Percentiles rank a stretch among this genome's conserved stretches.
Evolutionary conservation across 1,139 yeast species (phyloP).

Genomic region (Ashbya aceris): DNA sequence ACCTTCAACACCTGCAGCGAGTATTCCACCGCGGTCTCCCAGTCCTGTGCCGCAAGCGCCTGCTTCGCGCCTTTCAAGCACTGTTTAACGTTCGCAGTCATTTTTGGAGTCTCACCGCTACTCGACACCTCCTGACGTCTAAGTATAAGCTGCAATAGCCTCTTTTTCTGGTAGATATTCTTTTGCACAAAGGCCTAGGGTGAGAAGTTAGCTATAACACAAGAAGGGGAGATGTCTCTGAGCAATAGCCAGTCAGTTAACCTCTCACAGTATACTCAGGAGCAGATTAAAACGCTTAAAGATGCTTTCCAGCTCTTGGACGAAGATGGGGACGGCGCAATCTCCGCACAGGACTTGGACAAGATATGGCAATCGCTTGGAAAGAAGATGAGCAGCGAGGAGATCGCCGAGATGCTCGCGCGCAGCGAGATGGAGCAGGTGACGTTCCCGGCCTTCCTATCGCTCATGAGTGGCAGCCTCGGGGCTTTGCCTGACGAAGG

Average conservation of each 20-base stretch:
- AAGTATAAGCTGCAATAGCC: neutral
- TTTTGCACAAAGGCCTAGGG: neutral
- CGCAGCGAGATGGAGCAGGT: constrained; percentile 29
- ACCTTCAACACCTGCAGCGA: constrained; percentile 42
- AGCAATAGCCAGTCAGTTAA: constrained; percentile 22
- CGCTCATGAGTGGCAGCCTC: constrained; percentile 55
- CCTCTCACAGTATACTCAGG: constrained; percentile 27
- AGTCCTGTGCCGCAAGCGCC: constrained; percentile 49
- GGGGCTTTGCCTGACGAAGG: constrained; percentile 49
- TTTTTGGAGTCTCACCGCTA: neutral
- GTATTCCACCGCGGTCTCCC: constrained; percentile 46
- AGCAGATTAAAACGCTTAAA: constrained; percentile 36
- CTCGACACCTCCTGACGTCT: neutral
- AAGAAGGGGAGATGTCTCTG: constrained; percentile 8
- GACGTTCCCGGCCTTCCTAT: constrained; percentile 62
- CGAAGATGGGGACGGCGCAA: constrained; percentile 68
- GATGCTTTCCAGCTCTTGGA: constrained; percentile 63
- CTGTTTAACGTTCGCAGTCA: constrained; percentile 29
- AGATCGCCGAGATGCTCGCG: constrained; percentile 43
- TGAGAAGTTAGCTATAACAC: no score
- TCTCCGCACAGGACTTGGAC: constrained; percentile 50
- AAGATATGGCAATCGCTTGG: constrained; percentile 48
- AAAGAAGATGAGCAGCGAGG: constrained; percentile 32
- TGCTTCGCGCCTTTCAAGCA: constrained; percentile 50
- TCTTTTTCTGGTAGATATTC: neutral